A percentile compares a stretch with the other conserved stretches of the same genome.
phyloP scores from a whole-genome alignment of 1,284 basidiomycete genomes.

The Cyathus olla region DNA sequence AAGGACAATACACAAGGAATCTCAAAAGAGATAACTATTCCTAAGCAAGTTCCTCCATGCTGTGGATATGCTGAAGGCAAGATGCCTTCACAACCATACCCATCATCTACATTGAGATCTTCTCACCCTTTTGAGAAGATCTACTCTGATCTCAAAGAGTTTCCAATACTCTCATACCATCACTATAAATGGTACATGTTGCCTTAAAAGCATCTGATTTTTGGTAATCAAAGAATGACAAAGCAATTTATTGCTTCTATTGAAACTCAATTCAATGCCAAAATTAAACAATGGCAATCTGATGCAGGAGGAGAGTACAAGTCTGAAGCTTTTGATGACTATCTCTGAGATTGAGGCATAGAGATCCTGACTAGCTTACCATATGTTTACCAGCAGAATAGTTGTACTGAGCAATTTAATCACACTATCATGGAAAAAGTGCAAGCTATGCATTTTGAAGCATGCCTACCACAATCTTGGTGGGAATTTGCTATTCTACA shows the following conservation, averaged over 20 bases:
- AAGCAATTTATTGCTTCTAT: slow-evolving; percentile 1
- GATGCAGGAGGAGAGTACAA: slow-evolving; percentile 9
- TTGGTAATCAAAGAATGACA: neutral
- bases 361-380: slow-evolving; percentile 9
- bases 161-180: slow-evolving; percentile 25
- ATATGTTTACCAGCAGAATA: slow-evolving; percentile 22
- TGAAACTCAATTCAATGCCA: too few relatives aligned
- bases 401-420: slow-evolving; percentile 23
- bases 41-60: slow-evolving; percentile 15
- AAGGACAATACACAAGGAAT: slow-evolving; percentile 9
- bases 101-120: slow-evolving; percentile 10
- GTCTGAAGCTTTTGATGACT: neutral
- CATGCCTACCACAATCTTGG: too few relatives aligned
- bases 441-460: too few relatives aligned
- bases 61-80: slow-evolving; percentile 35
- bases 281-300: too few relatives aligned
- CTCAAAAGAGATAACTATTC: slow-evolving; percentile 12
- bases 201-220: slow-evolving; percentile 1
- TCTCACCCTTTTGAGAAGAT: slow-evolving; percentile 22
- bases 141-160: slow-evolving; percentile 34
- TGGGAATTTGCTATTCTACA: slow-evolving; percentile 24
- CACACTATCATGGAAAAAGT: too few relatives aligned
- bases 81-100: slow-evolving; percentile 20
- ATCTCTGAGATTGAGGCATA: slow-evolving; percentile 7
- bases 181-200: slow-evolving; percentile 31